Evolutionary conservation across 805 yeast species (phyloP), one percentile per base, ranked within the genome.

Genomic region (Crinitomyces ghanaensis): DNA sequence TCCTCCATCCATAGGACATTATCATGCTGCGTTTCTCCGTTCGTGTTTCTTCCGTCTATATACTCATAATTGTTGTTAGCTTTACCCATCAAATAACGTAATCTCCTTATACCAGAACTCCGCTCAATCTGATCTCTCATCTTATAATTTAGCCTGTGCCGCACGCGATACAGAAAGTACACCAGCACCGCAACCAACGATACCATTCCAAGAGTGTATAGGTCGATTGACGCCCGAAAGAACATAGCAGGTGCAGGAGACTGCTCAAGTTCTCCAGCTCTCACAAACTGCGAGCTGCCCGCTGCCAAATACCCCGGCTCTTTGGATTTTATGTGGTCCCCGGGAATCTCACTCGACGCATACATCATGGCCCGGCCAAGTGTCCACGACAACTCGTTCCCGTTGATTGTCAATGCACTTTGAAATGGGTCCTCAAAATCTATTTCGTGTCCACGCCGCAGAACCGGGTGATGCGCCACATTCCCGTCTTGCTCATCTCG

Each of bases 361-460:
- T 75, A 81, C 8, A 88, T 53, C 3, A 88, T 53, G 17, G 85
- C 84, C 47, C 78, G 77, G 4, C 98, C 98, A 24, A 91, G 52
- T 0, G 97, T 85, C 98, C 98, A 88, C 1, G 95, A 79, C 12
- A 88, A 60, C 46, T 91, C 97, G 4, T 74, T 70, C 2, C 93
- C 95, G 39, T 82, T 68, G 18, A 88, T 72, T 13, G 76, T 66
- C 34, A 76, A 74, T 0, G 91, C 85, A 41, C 93, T 79, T 54
- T 78, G 83, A 57, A 91, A 88, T 0, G 86, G 77, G 23, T 77
- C 51, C 16, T 24, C 23, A 13, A 17, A 8, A 6, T 13, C 32
- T 15, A 27, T 2, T 5, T 13, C 14, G 9, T 27, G 11, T 5
- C 31, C 21, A 12, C 31, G 18, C 19, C 19, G 16, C n/a, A n/a